A percentile compares a stretch with the other conserved stretches of the same genome.
phyloP scores from a whole-genome alignment of 208 protist species.

The Phytomonas francai region DNA sequence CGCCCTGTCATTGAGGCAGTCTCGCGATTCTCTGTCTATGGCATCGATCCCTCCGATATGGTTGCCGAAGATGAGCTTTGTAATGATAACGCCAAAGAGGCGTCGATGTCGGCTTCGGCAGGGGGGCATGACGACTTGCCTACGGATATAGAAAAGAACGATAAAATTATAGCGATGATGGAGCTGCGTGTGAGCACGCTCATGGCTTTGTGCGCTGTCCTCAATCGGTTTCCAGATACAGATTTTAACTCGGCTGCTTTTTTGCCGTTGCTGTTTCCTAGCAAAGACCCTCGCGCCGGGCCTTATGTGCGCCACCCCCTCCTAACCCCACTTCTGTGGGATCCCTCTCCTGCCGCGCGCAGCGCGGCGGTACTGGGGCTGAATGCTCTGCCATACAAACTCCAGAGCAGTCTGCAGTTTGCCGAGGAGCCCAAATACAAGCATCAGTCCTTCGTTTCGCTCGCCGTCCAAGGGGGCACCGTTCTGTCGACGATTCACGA shows the following conservation, averaged over 20 bases:
- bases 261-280: slow-evolving; percentile 61
- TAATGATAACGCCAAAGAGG: not conserved
- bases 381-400: slow-evolving; percentile 33
- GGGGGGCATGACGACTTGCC: not conserved
- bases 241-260: slow-evolving; percentile 42
- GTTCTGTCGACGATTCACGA: slow-evolving; percentile 50
- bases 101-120: not conserved
- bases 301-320: slow-evolving; percentile 36
- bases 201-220: slow-evolving; percentile 31
- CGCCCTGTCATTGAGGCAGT: slow-evolving; percentile 28
- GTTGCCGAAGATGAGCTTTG: not conserved
- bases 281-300: slow-evolving; percentile 37
- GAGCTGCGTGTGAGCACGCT: slow-evolving; percentile 35
- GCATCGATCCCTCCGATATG: too few species aligned
- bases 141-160: too few species aligned
- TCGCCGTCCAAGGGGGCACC: slow-evolving; percentile 54
- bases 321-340: slow-evolving; percentile 58
- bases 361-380: slow-evolving; percentile 30
- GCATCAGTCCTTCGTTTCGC: slow-evolving; percentile 57
- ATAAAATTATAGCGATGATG: not conserved
- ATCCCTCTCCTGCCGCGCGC: slow-evolving; percentile 17
- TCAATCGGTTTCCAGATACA: slow-evolving; percentile 51
- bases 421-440: slow-evolving; percentile 56
- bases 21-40: slow-evolving; percentile 7
- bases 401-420: slow-evolving; percentile 57